A percentile compares a stretch with the other conserved stretches of the same genome.
Evolutionary conservation across 441 rosid species (phyloP).

Genomic region (Euphorbia celastroides): DNA sequence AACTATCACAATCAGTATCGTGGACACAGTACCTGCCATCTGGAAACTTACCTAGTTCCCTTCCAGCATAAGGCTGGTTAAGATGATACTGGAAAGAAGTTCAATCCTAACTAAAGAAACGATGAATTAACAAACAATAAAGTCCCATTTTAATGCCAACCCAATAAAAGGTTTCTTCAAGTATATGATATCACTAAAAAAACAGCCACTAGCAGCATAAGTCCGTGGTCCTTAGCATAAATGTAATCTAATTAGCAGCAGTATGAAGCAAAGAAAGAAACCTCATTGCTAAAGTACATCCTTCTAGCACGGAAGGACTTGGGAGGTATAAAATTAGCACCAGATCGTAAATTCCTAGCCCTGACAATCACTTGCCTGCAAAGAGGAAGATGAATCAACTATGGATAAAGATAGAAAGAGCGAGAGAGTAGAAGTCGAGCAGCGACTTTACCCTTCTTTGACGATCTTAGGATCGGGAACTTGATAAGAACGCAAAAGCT

Average conservation of each 20-base stretch:
- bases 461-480: slow-evolving; percentile 70
- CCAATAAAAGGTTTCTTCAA: neutral
- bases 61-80: neutral
- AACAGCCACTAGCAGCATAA: neutral
- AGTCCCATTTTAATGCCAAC: too few relatives aligned
- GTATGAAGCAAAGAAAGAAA: slow-evolving; percentile 14
- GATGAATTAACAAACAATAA: neutral
- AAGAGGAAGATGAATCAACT: neutral
- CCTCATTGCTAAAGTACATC: slow-evolving; percentile 82
- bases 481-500: slow-evolving; percentile 72
- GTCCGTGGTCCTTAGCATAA: neutral
- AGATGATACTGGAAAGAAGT: neutral
- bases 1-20: neutral
- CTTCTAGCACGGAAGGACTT: slow-evolving; percentile 87
- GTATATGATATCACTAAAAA: neutral
- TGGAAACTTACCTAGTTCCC: neutral
- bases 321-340: slow-evolving; percentile 79
- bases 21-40: neutral
- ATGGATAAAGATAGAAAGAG: too few relatives aligned
- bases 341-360: slow-evolving; percentile 83
- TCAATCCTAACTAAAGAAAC: neutral
- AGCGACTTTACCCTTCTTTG: slow-evolving; percentile 65
- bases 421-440: neutral
- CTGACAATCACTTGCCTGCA: slow-evolving; percentile 73
- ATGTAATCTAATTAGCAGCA: neutral